Conservation (phyloP, 805 yeast genomes). For the Yamadazyma ubonensis region DNA sequence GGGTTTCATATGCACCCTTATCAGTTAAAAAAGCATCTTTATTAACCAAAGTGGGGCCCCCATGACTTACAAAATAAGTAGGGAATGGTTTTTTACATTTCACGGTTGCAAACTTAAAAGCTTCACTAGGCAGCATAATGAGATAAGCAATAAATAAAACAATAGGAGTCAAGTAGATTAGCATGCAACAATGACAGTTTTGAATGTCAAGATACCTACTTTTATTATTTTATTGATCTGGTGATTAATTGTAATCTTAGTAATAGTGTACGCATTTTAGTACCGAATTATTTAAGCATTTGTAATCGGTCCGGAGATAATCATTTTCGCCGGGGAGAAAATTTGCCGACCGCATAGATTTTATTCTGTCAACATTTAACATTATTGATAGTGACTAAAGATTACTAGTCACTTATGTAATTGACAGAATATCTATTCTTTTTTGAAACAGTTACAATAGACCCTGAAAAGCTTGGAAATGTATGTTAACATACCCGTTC, state of each 20-base stretch:
- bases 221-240: not conserved
- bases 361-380: too few relatives aligned
- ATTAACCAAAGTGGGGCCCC: conserved; percentile 79
- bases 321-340: not conserved
- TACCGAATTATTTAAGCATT: not conserved
- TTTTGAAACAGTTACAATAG: too few relatives aligned
- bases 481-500: too few relatives aligned
- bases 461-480: too few relatives aligned
- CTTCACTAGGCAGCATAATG: not conserved
- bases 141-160: not conserved
- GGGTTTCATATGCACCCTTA: conserved; percentile 59
- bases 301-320: not conserved
- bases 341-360: not conserved
- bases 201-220: not conserved
- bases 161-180: not conserved
- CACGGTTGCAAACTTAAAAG: conserved; percentile 6
- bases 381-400: too few relatives aligned
- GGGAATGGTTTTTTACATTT: conserved; percentile 43
- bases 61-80: conserved; percentile 72
- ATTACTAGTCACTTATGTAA: too few relatives aligned
- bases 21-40: conserved; percentile 47
- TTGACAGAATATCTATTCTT: too few relatives aligned
- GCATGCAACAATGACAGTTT: not conserved
- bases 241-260: not conserved
- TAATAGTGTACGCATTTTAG: not conserved